These are phyloP conservation scores for Cercospora sp. DNA, from an alignment of 2,329 filamentous ascomycete species.

Conservation along the genomic window DNA sequence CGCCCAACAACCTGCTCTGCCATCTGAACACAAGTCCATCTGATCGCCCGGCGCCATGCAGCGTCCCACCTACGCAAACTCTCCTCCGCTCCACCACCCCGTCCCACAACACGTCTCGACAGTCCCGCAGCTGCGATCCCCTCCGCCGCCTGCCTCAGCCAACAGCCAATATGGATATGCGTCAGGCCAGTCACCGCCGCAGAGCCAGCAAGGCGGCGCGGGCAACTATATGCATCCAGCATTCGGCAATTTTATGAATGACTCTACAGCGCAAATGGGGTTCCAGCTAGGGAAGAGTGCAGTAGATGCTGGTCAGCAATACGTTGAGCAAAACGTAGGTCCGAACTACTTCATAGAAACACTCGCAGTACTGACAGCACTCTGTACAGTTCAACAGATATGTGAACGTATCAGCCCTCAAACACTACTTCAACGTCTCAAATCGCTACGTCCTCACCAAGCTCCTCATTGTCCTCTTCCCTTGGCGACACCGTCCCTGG, in stretches of 20 bases:
- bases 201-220: conserved; percentile 41
- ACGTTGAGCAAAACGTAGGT: conserved; percentile 89
- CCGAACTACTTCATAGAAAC: too few species aligned
- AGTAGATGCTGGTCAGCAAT: conserved; percentile 87
- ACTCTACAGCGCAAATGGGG: conserved; percentile 91
- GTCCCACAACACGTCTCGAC: conserved; percentile 98
- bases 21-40: conserved; percentile 3
- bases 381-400: conserved; percentile 67
- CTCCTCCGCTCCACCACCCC: conserved; percentile 92
- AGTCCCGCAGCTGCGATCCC: conserved; percentile 93
- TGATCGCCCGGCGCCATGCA: conserved; percentile 65
- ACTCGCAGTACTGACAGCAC: neutral
- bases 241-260: conserved; percentile 92
- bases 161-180: conserved; percentile 69
- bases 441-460: conserved; percentile 97
- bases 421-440: conserved; percentile 99
- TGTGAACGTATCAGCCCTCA: conserved; percentile 87
- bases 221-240: conserved; percentile 53
- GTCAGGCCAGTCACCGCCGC: conserved; percentile 50
- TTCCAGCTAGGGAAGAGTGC: conserved; percentile 92
- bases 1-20: neutral
- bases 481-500: conserved; percentile 97
- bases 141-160: conserved; percentile 72
- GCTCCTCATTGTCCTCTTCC: conserved; percentile 88
- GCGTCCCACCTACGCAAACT: conserved; percentile 76